Evolutionary conservation across 2,329 filamentous ascomycete genomes (phyloP), one percentile per base, ranked within the genome.

Genomic region (Beauveria varroae): DNA sequence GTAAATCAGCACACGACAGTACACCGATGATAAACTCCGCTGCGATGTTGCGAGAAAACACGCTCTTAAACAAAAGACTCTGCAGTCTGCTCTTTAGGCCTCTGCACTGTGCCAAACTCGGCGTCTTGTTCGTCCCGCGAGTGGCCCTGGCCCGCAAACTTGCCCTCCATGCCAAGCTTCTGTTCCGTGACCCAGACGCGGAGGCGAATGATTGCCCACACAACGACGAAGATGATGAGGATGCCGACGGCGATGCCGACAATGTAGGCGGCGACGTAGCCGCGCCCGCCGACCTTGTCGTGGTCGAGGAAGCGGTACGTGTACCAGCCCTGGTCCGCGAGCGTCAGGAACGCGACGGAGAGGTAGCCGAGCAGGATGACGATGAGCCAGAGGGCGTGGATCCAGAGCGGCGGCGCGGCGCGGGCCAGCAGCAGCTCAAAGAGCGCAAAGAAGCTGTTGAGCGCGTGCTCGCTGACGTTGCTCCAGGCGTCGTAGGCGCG

Each of bases 301-400:
- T 85, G 80, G 70, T 96, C 81, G n/a, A 96, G 81, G 74, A 96
- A 96, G 62, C 68, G 71, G 75, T 96, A 96, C 0, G 88, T 81
- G 72, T 93, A 96, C 71, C 88, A 90, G 3, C 83, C 83, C 71
- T 91, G 79, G 0, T 86, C 86, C 5, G 83, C 84, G 63, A 83
- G 74, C 0, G 89, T 93, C 24, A 95, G 67, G 72, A 90, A 96
- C 1, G 90, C 90, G 18, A 96, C 75, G 0, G 77, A 83, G 12
- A 93, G 80, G 71, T 96, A 96, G 4, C 87, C 74, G 0, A 83
- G 84, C 47, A 96, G 80, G 7, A 95, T 72, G n/a, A 91, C 61
- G 64, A 93, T 74, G 16, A 93, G 77, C 69, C 84, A 86, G 16
- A 83, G 72, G n/a, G 91, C 72, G 68, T 92, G 86, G 24, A 89